Evolutionary conservation across 768 basidiomycete species (phyloP).

Genomic region (Hericium erinaceus): DNA sequence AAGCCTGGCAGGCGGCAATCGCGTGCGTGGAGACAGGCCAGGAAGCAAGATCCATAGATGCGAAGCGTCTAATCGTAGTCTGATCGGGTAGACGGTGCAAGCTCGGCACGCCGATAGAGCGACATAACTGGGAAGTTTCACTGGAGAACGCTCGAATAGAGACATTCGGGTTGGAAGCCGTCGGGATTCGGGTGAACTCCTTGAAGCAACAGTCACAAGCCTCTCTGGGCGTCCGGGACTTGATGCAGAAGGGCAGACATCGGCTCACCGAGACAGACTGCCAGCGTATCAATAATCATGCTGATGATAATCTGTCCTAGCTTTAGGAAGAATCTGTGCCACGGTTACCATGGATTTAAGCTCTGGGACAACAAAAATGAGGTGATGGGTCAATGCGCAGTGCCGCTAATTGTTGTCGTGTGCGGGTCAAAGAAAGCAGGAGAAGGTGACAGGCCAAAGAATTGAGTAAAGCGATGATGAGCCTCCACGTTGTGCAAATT

Average conservation of each 20-base stretch:
- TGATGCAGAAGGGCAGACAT: no score
- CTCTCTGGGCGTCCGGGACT: no score
- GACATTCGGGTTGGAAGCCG: neutral
- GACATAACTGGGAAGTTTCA: neutral
- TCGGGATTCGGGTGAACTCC: no score
- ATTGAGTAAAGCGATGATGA: conserved; percentile 3
- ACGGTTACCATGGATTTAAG: no score
- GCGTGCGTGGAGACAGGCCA: neutral
- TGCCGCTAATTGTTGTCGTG: neutral
- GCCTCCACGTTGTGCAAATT: conserved; percentile 12
- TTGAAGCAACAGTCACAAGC: no score
- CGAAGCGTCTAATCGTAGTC: neutral
- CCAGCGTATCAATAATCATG: no score
- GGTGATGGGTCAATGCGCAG: neutral
- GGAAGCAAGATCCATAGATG: neutral
- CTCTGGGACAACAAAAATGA: neutral
- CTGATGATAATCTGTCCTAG: no score
- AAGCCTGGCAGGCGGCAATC: neutral
- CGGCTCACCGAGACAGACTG: no score
- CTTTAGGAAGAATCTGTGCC: no score
- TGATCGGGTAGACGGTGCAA: neutral
- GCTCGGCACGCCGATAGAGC: neutral
- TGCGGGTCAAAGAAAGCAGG: neutral
- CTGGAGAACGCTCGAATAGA: neutral
- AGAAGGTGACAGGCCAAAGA: neutral